A percentile compares a stretch with the other conserved stretches of the same genome.
Evolutionary conservation across 176 grass and related monocot genomes (phyloP).

Genomic region (Phoenix dactylifera): DNA sequence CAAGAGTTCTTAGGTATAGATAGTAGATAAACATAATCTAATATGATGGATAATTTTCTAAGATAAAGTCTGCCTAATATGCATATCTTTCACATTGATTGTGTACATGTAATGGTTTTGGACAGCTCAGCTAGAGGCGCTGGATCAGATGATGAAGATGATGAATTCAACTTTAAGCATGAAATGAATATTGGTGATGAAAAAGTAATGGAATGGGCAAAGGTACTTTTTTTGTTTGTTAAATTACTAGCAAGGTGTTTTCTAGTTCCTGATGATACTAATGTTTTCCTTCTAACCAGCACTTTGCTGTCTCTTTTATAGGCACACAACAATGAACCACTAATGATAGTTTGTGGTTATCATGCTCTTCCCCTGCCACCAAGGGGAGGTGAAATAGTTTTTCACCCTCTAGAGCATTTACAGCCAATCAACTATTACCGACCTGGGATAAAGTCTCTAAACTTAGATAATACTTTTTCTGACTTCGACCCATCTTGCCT

Average conservation of each 20-base stretch:
- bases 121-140: conserved; percentile 79
- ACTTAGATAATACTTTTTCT: conserved; percentile 32
- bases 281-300: conserved; percentile 15
- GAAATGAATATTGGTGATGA: conserved; percentile 73
- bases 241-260: background rate
- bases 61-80: too few relatives aligned
- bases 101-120: conserved; percentile 23
- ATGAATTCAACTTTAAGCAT: conserved; percentile 47
- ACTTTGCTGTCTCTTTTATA: conserved; percentile 28
- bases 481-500: conserved; percentile 26
- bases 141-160: conserved; percentile 73
- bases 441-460: conserved; percentile 47
- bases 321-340: conserved; percentile 83
- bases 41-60: too few relatives aligned
- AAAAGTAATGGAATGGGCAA: conserved; percentile 94
- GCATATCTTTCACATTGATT: conserved; percentile 1
- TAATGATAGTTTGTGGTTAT: conserved; percentile 97
- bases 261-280: background rate
- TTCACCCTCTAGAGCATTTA: conserved; percentile 80
- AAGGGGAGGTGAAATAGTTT: conserved; percentile 73
- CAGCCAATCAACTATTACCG: conserved; percentile 78
- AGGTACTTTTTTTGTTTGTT: conserved; percentile 45
- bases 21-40: too few relatives aligned
- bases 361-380: conserved; percentile 71
- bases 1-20: too few relatives aligned